phyloP scores from a whole-genome alignment of 495 filamentous ascomycete species.

The Lophium mytilinum region DNA sequence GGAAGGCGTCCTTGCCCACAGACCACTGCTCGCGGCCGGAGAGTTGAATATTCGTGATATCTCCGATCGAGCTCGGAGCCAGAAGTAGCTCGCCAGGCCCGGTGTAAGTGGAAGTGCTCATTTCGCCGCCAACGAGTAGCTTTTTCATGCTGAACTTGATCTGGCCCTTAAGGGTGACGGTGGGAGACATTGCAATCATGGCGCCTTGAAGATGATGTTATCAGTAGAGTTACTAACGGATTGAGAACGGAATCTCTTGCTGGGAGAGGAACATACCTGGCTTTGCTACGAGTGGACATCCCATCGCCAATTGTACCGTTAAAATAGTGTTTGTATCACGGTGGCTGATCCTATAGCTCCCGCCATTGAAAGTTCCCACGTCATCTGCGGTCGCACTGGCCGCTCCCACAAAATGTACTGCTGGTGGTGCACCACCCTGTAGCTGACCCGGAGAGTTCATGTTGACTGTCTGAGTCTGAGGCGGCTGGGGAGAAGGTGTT shows the following conservation, averaged over 20 bases:
- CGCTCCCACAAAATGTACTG: constrained; percentile 53
- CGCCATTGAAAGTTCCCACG: constrained; percentile 90
- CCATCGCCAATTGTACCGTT: constrained; percentile 82
- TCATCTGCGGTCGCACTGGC: constrained; percentile 57
- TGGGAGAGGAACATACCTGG: constrained; percentile 49
- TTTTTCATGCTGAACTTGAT: constrained; percentile 83
- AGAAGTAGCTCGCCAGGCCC: constrained; percentile 87
- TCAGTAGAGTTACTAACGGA: no score
- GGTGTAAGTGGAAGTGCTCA: constrained; percentile 72
- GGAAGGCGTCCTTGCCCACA: constrained; percentile 72
- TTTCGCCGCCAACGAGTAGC: constrained; percentile 69
- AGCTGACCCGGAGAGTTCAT: constrained; percentile 21
- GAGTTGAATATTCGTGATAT: constrained; percentile 74
- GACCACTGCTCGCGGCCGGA: constrained; percentile 63
- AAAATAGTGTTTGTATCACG: constrained; percentile 83
- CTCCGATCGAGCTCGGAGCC: constrained; percentile 71
- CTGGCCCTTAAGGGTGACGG: constrained; percentile 70
- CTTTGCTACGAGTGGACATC: constrained; percentile 72
- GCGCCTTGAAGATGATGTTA: constrained; percentile 42
- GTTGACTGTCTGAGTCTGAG: constrained; percentile 10
- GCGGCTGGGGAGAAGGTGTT: constrained; percentile 4
- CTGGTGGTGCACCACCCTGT: constrained; percentile 41
- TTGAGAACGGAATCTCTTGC: no score
- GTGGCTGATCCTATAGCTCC: constrained; percentile 87
- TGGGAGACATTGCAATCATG: constrained; percentile 94